Percentiles rank a stretch among this genome's conserved stretches.
Conservation (phyloP, 2,329 filamentous ascomycete species). For the Fusarium begoniae region DNA sequence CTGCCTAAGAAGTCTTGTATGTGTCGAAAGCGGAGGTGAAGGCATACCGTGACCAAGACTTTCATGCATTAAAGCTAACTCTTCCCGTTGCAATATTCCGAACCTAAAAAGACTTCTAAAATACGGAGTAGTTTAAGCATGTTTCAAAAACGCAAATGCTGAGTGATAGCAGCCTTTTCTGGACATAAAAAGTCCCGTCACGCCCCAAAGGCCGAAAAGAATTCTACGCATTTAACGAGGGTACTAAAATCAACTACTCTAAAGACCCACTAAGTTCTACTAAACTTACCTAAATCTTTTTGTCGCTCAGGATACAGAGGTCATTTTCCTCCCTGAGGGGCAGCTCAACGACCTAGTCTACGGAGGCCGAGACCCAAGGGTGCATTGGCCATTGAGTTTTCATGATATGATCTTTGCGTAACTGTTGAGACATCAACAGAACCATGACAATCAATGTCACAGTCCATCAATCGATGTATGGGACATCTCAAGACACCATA, state of each 20-base stretch:
- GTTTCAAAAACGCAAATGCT: not conserved
- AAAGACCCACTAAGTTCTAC: not conserved
- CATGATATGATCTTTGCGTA: constrained; percentile 8
- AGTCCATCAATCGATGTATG: not conserved
- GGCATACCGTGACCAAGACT: too few species aligned
- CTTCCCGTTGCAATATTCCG: not conserved
- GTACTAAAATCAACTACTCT: not conserved
- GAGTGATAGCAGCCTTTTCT: not conserved
- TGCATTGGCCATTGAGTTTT: not conserved
- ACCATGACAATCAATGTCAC: not conserved
- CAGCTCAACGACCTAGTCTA: constrained; percentile 2
- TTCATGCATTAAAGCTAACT: not conserved
- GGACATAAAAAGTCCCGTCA: not conserved
- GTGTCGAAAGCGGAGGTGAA: too few species aligned
- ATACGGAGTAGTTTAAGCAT: not conserved
- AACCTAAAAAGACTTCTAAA: not conserved
- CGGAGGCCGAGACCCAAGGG: not conserved
- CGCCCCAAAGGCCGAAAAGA: not conserved
- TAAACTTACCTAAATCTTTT: not conserved
- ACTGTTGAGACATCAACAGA: not conserved
- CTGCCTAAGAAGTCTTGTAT: too few species aligned
- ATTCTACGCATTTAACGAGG: not conserved
- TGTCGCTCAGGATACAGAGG: not conserved
- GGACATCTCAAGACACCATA: not conserved
- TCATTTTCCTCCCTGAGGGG: not conserved